Percentiles rank a stretch among this genome's conserved stretches.
Conservation (phyloP, 169 alveolate species). For the Plasmodium gonderi region DNA sequence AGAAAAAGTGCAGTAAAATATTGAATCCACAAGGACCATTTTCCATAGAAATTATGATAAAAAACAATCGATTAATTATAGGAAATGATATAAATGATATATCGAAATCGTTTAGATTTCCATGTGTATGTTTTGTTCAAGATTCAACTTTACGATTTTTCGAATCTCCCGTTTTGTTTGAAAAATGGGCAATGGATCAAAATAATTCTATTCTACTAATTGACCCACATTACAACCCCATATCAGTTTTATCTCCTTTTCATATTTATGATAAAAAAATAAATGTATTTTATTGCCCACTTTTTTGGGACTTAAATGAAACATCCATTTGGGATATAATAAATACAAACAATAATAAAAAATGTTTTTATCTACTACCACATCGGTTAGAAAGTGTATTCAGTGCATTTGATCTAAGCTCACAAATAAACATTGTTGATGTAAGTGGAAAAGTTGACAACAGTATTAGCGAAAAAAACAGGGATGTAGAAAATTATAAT, state of each 20-base stretch:
- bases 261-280: constrained; percentile 37
- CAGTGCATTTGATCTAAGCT: neutral
- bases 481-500: neutral
- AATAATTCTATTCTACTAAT: constrained; percentile 41
- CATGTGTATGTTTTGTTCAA: constrained; percentile 74
- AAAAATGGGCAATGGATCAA: constrained; percentile 58
- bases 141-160: constrained; percentile 59
- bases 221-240: constrained; percentile 57
- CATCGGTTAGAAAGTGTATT: neutral
- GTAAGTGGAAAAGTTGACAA: neutral
- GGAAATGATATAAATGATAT: constrained; percentile 55
- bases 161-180: constrained; percentile 42
- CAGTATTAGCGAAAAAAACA: neutral
- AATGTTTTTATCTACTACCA: constrained; percentile 17
- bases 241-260: constrained; percentile 36
- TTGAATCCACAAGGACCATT: constrained; percentile 62
- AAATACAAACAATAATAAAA: constrained; percentile 8
- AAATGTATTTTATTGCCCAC: constrained; percentile 42
- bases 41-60: constrained; percentile 65
- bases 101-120: constrained; percentile 43
- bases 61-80: constrained; percentile 51
- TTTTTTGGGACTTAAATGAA: constrained; percentile 50
- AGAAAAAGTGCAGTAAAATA: constrained; percentile 57
- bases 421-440: neutral
- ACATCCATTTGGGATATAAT: constrained; percentile 23